These are phyloP conservation scores for Penicillium paneum DNA, from an alignment of 2,329 filamentous ascomycete species.

Conservation along the genomic window DNA sequence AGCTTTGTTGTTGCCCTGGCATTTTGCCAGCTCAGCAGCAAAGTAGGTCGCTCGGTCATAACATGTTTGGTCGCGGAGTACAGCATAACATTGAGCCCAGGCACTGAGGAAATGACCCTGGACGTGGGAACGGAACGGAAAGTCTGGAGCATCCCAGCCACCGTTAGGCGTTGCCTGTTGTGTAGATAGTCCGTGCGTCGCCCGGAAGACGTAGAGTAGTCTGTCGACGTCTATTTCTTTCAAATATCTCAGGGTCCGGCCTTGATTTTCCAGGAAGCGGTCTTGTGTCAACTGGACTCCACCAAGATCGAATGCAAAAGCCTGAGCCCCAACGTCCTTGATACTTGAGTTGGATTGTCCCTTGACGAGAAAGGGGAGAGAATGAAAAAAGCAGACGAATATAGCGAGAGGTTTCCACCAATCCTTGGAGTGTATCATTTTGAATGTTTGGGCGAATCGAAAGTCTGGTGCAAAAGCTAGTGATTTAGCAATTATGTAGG, in stretches of 20 bases:
- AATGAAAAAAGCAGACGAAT: background rate
- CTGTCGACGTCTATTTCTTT: constrained; percentile 1
- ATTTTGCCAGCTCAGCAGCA: constrained; percentile 25
- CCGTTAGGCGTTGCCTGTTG: constrained; percentile 47
- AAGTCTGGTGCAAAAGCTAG: background rate
- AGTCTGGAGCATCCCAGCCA: constrained; percentile 55
- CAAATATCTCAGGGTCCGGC: constrained; percentile 49
- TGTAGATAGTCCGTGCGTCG: constrained; percentile 48
- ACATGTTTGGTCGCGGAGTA: constrained; percentile 44
- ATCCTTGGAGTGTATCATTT: background rate
- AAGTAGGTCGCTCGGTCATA: constrained; percentile 48
- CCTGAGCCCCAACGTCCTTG: background rate
- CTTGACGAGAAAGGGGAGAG: background rate
- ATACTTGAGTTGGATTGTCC: background rate
- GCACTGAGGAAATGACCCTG: constrained; percentile 54
- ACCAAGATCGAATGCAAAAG: constrained; percentile 2
- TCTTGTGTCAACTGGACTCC: constrained; percentile 3
- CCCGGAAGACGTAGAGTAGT: constrained; percentile 38
- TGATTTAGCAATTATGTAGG: background rate
- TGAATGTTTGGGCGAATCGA: background rate
- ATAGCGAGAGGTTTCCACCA: background rate
- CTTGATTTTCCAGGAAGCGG: constrained; percentile 47
- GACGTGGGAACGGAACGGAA: constrained; percentile 52
- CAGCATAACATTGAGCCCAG: constrained; percentile 51
- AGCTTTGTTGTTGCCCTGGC: background rate